These are phyloP conservation scores for Phanerochaete carnosa DNA, from an alignment of 768 basidiomycete genomes.

Conservation along the genomic window DNA sequence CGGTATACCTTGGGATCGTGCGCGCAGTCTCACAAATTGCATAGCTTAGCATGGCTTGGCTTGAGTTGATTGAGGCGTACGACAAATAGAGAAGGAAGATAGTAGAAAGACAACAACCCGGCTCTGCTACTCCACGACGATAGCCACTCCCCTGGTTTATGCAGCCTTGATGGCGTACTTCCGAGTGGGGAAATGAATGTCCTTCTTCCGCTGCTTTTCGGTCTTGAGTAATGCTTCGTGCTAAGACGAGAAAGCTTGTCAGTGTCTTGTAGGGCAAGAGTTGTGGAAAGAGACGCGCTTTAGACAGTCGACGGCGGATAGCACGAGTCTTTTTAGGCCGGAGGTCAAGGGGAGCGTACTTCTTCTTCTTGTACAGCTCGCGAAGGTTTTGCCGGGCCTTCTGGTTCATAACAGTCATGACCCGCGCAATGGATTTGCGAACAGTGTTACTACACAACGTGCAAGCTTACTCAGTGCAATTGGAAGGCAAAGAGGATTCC, in stretches of 20 bases:
- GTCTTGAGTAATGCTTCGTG: conserved; percentile 86
- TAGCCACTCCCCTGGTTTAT: conserved; percentile 24
- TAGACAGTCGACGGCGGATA: conserved; percentile 91
- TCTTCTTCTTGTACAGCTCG: conserved; percentile 97
- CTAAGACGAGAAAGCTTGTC: conserved; percentile 35
- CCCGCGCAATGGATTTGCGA: conserved; percentile 98
- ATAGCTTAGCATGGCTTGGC: conserved; percentile 31
- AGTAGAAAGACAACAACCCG: conserved; percentile 26
- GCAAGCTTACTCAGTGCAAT: neutral
- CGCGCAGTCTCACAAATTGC: neutral
- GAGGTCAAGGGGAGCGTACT: conserved; percentile 95
- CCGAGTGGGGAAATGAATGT: conserved; percentile 87
- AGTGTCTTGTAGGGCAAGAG: conserved; percentile 4
- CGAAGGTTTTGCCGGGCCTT: conserved; percentile 96
- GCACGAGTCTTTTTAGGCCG: conserved; percentile 98
- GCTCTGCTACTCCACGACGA: conserved; percentile 17
- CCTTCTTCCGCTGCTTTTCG: conserved; percentile 91
- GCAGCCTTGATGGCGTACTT: conserved; percentile 93
- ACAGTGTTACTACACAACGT: conserved; percentile 67
- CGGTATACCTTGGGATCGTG: neutral
- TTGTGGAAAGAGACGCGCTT: conserved; percentile 44
- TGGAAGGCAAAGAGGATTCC: neutral
- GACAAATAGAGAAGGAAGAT: conserved; percentile 36
- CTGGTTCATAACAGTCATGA: conserved; percentile 97
- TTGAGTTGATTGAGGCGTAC: conserved; percentile 28